phyloP scores from a whole-genome alignment of 352 stramenopile genomes.

The Globisporangium mamillatum region DNA sequence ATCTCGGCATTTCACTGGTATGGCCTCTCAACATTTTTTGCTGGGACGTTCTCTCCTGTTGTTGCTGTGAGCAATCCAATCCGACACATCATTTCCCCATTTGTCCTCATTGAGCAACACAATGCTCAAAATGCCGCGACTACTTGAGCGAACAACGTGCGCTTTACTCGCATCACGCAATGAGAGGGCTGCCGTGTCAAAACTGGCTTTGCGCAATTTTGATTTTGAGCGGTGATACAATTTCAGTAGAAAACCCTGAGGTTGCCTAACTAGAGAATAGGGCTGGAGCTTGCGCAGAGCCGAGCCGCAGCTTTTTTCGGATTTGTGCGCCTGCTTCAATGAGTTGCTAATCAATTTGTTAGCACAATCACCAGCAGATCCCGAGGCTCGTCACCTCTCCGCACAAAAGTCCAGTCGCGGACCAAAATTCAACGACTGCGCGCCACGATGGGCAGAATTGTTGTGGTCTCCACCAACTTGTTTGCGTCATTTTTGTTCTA shows the following conservation, averaged over 20 bases:
- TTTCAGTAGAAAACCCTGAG: neutral
- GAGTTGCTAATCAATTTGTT: constrained; percentile 7
- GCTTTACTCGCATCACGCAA: neutral
- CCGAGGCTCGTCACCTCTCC: neutral
- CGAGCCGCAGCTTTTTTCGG: neutral
- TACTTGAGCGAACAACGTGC: neutral
- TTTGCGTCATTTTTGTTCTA: neutral
- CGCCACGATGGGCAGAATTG: neutral
- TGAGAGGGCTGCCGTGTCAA: neutral
- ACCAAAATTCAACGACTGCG: neutral
- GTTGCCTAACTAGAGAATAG: neutral
- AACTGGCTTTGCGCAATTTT: neutral
- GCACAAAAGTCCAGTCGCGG: neutral
- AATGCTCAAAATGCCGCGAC: neutral
- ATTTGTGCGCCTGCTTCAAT: neutral
- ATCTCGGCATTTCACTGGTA: neutral
- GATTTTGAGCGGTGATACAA: neutral
- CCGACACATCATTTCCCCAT: neutral
- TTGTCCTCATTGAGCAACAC: neutral
- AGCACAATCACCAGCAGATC: constrained; percentile 1
- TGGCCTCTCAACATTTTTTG: neutral
- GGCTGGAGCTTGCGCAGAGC: neutral
- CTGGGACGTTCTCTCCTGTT: neutral
- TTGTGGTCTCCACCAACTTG: neutral
- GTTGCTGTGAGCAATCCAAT: neutral